Evolutionary conservation across 345 rosid species (phyloP), one percentile per base, ranked within the genome.

Genomic region (Salix suchowensis): DNA sequence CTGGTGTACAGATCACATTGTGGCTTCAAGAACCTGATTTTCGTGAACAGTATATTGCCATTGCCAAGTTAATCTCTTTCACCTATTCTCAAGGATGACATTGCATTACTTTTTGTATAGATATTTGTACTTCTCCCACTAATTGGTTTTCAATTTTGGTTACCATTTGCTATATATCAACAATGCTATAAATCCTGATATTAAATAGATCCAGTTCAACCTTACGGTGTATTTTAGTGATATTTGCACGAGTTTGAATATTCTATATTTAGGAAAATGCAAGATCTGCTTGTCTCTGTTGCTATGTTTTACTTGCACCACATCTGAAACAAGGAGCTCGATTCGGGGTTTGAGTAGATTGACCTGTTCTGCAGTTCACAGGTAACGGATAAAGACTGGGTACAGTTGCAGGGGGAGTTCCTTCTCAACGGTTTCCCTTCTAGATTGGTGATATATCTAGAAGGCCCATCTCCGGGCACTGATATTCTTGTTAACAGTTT

Each of bases 391-490:
- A 86, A 85, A 68, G 88, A 91, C 39, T 96, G 99, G 99, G 82
- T 77, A 61, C 81, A 82, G 75, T 68, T 96, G 82, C 85, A 87
- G 55, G 98, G 98, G 36, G 87, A 89, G 86, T 95, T 95, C 87
- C 94, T 91, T 50, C 85, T 95, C 32, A 95, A 91, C 78, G 91
- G 86, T 64, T 82, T 86, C 44, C 96, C 96, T n/a, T 86, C 89
- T 72, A 86, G 84, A 84, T 89, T 89, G 30, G 85, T 91, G 50
- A 81, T 91, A 71, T 95, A 89, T 82, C 67, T 91, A 11, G 98
- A 95, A 89, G 98, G 98, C 74, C 98, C 98, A 5, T 88, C 97
- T 37, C 83, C 91, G 6, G 96, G 96, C 62, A 83, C 85, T 1
- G 97, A 95, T 84, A 87, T 95, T 84, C 96, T 95, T 64, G 68